Evolutionary conservation across 106 monocot genomes (phyloP).

Genomic region (Dioscorea dumetorum): DNA sequence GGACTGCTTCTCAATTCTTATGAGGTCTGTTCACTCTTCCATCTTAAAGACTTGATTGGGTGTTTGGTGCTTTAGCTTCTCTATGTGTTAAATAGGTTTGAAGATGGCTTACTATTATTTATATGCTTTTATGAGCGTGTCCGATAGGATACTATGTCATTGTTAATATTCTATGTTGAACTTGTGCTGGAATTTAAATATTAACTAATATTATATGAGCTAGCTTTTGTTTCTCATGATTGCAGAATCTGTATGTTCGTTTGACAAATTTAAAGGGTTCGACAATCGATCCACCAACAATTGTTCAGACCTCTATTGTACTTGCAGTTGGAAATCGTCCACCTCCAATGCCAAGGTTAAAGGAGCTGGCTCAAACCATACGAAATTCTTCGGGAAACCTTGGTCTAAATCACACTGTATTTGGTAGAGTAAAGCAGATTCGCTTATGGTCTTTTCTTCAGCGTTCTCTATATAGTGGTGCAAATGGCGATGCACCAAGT

Average conservation of each 20-base stretch:
- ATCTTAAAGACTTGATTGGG: background rate
- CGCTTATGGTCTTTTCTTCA: slow-evolving; percentile 74
- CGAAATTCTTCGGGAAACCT: slow-evolving; percentile 69
- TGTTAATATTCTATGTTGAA: background rate
- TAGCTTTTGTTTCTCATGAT: slow-evolving; percentile 9
- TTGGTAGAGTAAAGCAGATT: slow-evolving; percentile 95
- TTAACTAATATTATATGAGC: background rate
- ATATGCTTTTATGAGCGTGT: background rate
- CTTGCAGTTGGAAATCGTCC: slow-evolving; percentile 61
- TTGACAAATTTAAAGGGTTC: slow-evolving; percentile 87
- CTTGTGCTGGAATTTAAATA: background rate
- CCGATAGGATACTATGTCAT: background rate
- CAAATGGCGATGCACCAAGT: slow-evolving; percentile 33
- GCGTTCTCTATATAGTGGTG: slow-evolving; percentile 58
- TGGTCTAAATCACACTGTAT: slow-evolving; percentile 88
- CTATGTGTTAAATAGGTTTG: no score
- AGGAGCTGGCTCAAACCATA: slow-evolving; percentile 76
- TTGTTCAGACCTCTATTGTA: slow-evolving; percentile 68
- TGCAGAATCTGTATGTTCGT: slow-evolving; percentile 81
- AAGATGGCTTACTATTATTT: no score
- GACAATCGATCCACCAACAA: slow-evolving; percentile 61
- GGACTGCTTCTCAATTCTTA: slow-evolving; percentile 67
- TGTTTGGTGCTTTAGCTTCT: background rate
- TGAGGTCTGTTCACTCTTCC: slow-evolving; percentile 46
- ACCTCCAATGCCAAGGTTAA: slow-evolving; percentile 69